Percentiles rank a stretch among this genome's conserved stretches.
Conservation (phyloP, 495 filamentous ascomycete species). For the Daldinia grandis region DNA sequence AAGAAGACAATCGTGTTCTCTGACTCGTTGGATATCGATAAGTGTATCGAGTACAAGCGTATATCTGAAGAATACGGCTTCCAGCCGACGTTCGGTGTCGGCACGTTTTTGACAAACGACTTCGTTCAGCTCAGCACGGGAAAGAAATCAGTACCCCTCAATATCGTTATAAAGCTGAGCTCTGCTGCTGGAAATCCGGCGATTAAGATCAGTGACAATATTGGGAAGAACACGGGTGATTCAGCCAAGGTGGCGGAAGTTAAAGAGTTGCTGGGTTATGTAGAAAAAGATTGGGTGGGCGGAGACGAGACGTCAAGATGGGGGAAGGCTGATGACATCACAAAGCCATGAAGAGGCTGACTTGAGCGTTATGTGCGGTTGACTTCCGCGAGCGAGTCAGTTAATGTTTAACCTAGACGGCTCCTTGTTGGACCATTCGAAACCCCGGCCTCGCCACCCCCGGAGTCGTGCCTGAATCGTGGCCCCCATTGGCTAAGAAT, state of each 20-base stretch:
- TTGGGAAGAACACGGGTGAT: conserved; percentile 95
- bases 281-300: conserved; percentile 81
- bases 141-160: conserved; percentile 89
- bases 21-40: conserved; percentile 90
- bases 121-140: conserved; percentile 71
- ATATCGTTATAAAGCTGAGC: conserved; percentile 96
- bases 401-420: neutral
- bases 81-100: conserved; percentile 86
- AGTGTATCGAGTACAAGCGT: conserved; percentile 87
- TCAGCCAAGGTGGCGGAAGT: conserved; percentile 78
- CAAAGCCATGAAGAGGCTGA: conserved; percentile 11
- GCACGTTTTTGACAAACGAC: conserved; percentile 96
- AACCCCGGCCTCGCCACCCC: conserved; percentile 10
- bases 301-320: conserved; percentile 87
- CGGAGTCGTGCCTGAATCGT: conserved; percentile 18
- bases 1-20: conserved; percentile 97
- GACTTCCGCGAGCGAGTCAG: conserved; percentile 12
- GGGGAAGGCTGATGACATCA: conserved; percentile 57
- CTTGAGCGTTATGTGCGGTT: neutral
- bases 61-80: conserved; percentile 83
- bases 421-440: conserved; percentile 2
- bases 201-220: conserved; percentile 96
- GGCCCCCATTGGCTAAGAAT: conserved; percentile 7
- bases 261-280: conserved; percentile 84
- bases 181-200: conserved; percentile 83